Conservation (phyloP, 2,329 filamentous ascomycete genomes). For the Scedosporium aurantiacum region DNA sequence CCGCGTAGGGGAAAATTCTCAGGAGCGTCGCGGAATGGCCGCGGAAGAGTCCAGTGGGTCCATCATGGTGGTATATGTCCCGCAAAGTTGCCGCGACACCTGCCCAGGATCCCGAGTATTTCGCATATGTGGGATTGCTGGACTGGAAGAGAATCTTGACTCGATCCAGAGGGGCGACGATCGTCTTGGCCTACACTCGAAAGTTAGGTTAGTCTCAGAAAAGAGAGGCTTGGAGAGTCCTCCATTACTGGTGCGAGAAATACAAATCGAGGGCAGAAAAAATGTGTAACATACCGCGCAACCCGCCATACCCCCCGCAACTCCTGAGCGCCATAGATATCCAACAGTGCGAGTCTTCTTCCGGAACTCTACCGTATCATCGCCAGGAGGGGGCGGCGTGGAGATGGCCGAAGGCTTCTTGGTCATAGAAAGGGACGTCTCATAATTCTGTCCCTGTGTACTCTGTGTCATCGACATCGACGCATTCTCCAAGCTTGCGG, state of each 20-base stretch:
- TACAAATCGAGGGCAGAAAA: not conserved
- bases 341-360: conserved; percentile 57
- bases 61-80: conserved; percentile 70
- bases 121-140: conserved; percentile 83
- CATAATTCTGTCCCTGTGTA: not conserved
- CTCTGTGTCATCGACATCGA: conserved; percentile 4
- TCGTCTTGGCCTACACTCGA: conserved; percentile 67
- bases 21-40: conserved; percentile 90
- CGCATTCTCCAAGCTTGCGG: conserved; percentile 4
- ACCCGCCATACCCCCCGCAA: conserved; percentile 83
- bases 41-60: conserved; percentile 68
- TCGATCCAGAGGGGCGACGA: conserved; percentile 89
- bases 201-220: conserved; percentile 9
- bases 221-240: not conserved
- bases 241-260: not conserved
- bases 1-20: conserved; percentile 93
- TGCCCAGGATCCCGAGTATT: conserved; percentile 82
- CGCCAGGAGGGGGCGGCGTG: conserved; percentile 38
- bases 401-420: conserved; percentile 25
- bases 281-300: conserved; percentile 61
- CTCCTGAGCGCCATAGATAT: conserved; percentile 71
- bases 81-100: conserved; percentile 73
- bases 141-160: conserved; percentile 99
- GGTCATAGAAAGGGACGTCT: conserved; percentile 11
- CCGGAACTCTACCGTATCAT: conserved; percentile 35